A percentile compares a stretch with the other conserved stretches of the same genome.
These are phyloP conservation scores for Euphorbia pulcherrima DNA, from an alignment of 345 rosid genomes.

Conservation along the genomic window DNA sequence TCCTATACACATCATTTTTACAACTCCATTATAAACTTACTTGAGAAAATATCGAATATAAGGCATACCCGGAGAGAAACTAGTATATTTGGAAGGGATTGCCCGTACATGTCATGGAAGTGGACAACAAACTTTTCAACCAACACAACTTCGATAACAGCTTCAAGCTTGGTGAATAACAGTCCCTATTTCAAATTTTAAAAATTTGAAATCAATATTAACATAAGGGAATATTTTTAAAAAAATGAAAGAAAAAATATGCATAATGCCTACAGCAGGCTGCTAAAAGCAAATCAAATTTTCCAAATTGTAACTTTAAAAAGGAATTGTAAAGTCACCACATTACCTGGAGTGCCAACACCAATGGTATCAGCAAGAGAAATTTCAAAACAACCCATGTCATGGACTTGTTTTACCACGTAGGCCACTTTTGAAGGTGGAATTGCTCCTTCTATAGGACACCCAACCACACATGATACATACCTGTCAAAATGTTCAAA, in stretches of 20 bases:
- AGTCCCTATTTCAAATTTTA: conserved; percentile 54
- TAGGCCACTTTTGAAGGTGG: conserved; percentile 62
- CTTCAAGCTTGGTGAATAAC: conserved; percentile 86
- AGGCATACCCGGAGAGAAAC: conserved; percentile 51
- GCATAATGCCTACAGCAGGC: background rate
- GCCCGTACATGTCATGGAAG: conserved; percentile 94
- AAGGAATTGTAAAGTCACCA: conserved; percentile 5
- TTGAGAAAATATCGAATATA: no score
- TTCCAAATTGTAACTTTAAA: background rate
- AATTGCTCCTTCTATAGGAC: conserved; percentile 61
- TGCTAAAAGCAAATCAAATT: background rate
- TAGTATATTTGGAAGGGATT: conserved; percentile 82
- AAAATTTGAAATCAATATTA: background rate
- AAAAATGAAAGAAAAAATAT: background rate
- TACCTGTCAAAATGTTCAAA: conserved; percentile 45
- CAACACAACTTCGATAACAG: conserved; percentile 71
- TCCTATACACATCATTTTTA: no score
- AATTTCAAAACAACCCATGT: conserved; percentile 95
- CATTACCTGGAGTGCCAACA: conserved; percentile 86
- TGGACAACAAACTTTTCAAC: conserved; percentile 79
- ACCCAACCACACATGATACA: conserved; percentile 88
- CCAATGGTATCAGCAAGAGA: conserved; percentile 89
- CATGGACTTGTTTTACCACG: conserved; percentile 81
- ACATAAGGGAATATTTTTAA: background rate
- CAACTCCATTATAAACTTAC: no score